Evolutionary conservation across 2,329 filamentous ascomycete species (phyloP), one percentile per base, ranked within the genome.

Genomic region (Sphaerostilbella broomeana): DNA sequence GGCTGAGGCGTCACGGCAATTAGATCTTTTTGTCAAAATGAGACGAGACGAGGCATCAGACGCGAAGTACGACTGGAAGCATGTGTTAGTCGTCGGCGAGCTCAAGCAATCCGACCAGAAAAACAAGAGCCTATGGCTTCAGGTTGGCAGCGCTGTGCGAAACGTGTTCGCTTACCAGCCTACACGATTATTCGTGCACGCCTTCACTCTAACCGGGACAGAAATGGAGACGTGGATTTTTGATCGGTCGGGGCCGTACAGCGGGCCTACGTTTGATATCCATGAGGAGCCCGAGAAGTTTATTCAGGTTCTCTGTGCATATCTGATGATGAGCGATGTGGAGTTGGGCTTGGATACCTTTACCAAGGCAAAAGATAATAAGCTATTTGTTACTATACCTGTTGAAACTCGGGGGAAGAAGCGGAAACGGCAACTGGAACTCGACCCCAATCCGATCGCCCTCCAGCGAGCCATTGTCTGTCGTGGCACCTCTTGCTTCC

Each of bases 341-440:
- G 38, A 40, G 25, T 19, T 40, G 17, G 38, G 31, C 12, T 28
- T 40, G 38, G 38, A 35, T 19, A 40, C 21, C 9, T 40, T 40
- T 29, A 20, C 40, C 6, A 31, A 34, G 3, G 3, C 1, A 12
- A 34, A 43, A n/a, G n/a, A n/a, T n/a, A n/a, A n/a, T n/a, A n/a
- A n/a, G n/a, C n/a, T n/a, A n/a, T n/a, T n/a, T n/a, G n/a, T n/a
- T n/a, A n/a, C n/a, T n/a, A n/a, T n/a, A n/a, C n/a, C n/a, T n/a
- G n/a, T n/a, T n/a, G n/a, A n/a, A n/a, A n/a, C n/a, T n/a, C n/a
- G n/a, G n/a, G n/a, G n/a, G n/a, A n/a, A n/a, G n/a, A n/a, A n/a
- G n/a, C n/a, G n/a, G n/a, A n/a, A n/a, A n/a, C n/a, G n/a, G n/a
- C n/a, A n/a, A n/a, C n/a, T n/a, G n/a, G n/a, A n/a, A n/a, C n/a